Evolutionary conservation across 2,329 filamentous ascomycete genomes (phyloP).

Genomic region (Clonostachys sp.): DNA sequence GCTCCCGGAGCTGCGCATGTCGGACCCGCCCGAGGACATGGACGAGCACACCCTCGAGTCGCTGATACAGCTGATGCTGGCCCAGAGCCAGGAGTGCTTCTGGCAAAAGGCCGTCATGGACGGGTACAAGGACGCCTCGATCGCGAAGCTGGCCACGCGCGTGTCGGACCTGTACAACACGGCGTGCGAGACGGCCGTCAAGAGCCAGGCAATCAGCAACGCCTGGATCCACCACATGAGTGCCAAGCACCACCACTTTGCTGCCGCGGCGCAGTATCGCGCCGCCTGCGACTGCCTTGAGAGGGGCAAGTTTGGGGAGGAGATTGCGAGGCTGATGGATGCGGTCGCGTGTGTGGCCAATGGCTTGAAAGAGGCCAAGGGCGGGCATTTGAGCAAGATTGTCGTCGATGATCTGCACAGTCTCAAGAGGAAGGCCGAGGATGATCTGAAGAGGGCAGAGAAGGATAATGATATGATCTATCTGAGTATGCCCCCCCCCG

Average conservation of each 20-base stretch:
- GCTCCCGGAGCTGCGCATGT: constrained; percentile 75
- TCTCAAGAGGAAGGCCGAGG: constrained; percentile 75
- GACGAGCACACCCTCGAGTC: constrained; percentile 82
- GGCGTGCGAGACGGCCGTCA: constrained; percentile 80
- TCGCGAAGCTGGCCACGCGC: constrained; percentile 83
- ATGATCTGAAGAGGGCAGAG: constrained; percentile 87
- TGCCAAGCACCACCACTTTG: constrained; percentile 96
- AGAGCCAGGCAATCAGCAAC: constrained; percentile 83
- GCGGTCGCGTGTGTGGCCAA: constrained; percentile 80
- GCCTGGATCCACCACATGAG: constrained; percentile 98
- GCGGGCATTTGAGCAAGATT: constrained; percentile 70
- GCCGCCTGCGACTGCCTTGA: constrained; percentile 88
- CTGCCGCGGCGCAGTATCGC: constrained; percentile 88
- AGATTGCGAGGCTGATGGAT: constrained; percentile 81
- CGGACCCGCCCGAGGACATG: constrained; percentile 91
- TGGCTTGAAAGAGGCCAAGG: constrained; percentile 75
- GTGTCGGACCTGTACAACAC: constrained; percentile 88
- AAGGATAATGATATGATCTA: constrained; percentile 98
- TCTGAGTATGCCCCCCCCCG: constrained; percentile 49
- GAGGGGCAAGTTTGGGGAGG: constrained; percentile 91
- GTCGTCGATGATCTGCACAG: constrained; percentile 80
- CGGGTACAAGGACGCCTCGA: constrained; percentile 84
- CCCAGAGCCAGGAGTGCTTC: constrained; percentile 94
- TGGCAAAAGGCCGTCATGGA: constrained; percentile 98
- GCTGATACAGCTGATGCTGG: constrained; percentile 77